These are phyloP conservation scores for Protea cynaroides DNA, from an alignment of 164 flowering plant species.

Conservation along the genomic window DNA sequence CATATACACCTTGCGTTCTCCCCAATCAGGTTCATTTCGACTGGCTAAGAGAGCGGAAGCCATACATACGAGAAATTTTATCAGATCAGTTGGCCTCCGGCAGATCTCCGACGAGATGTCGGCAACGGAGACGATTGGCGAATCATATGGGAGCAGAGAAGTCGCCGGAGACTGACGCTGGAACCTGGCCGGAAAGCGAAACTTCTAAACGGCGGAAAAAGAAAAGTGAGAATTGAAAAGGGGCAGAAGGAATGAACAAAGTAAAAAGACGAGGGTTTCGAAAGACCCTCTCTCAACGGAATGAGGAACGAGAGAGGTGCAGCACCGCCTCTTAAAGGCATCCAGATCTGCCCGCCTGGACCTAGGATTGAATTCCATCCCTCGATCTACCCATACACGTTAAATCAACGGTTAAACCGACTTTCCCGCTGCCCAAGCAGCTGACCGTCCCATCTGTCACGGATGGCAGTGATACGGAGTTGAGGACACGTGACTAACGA, in stretches of 20 bases:
- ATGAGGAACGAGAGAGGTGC: slow-evolving; percentile 15
- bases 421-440: slow-evolving; percentile 13
- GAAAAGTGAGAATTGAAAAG: not conserved
- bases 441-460: slow-evolving; percentile 27
- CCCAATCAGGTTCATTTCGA: slow-evolving; percentile 33
- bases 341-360: slow-evolving; percentile 24
- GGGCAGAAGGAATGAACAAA: not conserved
- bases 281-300: slow-evolving; percentile 11
- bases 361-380: not conserved
- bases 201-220: not conserved
- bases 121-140: not conserved
- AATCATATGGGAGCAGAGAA: not conserved
- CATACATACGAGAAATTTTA: slow-evolving; percentile 16
- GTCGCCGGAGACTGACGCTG: not conserved
- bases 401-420: slow-evolving; percentile 12
- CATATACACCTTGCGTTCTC: slow-evolving; percentile 32
- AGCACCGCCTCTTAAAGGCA: slow-evolving; percentile 28
- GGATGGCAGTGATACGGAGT: slow-evolving; percentile 15
- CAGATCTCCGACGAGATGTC: slow-evolving; percentile 6
- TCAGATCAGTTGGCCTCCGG: slow-evolving; percentile 8
- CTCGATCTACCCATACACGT: not conserved
- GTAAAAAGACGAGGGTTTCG: slow-evolving; percentile 18
- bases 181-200: not conserved
- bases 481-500: slow-evolving; percentile 13
- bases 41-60: slow-evolving; percentile 35